phyloP scores from a whole-genome alignment of 768 basidiomycete genomes.

The Cyclocybe aegerita region DNA sequence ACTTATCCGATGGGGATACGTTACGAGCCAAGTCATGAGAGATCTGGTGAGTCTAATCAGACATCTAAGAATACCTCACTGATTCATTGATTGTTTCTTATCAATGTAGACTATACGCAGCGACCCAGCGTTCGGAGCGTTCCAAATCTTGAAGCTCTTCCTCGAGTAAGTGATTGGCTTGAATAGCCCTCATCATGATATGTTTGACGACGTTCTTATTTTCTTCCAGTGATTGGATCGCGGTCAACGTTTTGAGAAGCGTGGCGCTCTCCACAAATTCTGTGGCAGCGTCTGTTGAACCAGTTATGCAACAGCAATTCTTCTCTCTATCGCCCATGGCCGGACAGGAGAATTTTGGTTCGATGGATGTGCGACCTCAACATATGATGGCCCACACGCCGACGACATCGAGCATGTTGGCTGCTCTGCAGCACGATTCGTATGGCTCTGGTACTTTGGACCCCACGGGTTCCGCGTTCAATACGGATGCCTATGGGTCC shows the following conservation, averaged over 20 bases:
- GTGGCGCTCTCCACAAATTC: slow-evolving; percentile 90
- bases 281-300: slow-evolving; percentile 89
- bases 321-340: slow-evolving; percentile 88
- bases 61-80: slow-evolving; percentile 3
- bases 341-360: slow-evolving; percentile 76
- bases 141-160: slow-evolving; percentile 90
- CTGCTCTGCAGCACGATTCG: slow-evolving; percentile 77
- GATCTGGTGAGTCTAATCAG: slow-evolving; percentile 62
- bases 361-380: slow-evolving; percentile 60
- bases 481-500: slow-evolving; percentile 65
- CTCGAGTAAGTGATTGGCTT: slow-evolving; percentile 63
- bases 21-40: slow-evolving; percentile 90
- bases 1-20: slow-evolving; percentile 90
- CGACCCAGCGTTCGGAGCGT: slow-evolving; percentile 89
- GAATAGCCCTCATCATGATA: slow-evolving; percentile 12
- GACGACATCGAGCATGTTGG: slow-evolving; percentile 89
- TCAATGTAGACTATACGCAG: slow-evolving; percentile 77
- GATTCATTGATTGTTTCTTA: not conserved
- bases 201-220: slow-evolving; percentile 4
- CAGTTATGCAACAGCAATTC: slow-evolving; percentile 89
- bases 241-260: slow-evolving; percentile 81
- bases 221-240: slow-evolving; percentile 79
- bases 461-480: slow-evolving; percentile 59
- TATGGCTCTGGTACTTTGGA: slow-evolving; percentile 70
- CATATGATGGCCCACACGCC: slow-evolving; percentile 78